Conservation (phyloP, 179 eudicot genomes). For the Corrigiola litoralis region DNA sequence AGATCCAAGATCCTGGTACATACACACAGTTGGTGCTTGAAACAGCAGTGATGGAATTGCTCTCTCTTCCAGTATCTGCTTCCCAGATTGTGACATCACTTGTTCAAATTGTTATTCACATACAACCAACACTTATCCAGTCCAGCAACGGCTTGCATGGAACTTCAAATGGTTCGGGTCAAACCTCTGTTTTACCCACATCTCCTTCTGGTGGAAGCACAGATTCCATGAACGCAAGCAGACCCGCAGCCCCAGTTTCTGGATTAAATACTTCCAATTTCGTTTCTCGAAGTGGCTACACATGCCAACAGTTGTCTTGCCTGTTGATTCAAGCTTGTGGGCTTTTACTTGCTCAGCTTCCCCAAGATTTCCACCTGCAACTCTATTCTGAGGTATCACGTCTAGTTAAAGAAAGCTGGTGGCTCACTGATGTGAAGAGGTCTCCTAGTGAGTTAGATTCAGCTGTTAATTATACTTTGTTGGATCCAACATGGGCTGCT, state of each 20-base stretch:
- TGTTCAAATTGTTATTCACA: constrained; percentile 78
- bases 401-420: constrained; percentile 87
- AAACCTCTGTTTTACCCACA: constrained; percentile 77
- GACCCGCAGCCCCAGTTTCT: constrained; percentile 55
- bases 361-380: constrained; percentile 81
- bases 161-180: constrained; percentile 47
- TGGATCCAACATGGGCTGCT: constrained; percentile 95
- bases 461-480: constrained; percentile 89
- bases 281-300: constrained; percentile 87
- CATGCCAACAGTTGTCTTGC: constrained; percentile 91
- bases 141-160: constrained; percentile 77
- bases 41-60: constrained; percentile 92
- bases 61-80: constrained; percentile 82
- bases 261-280: constrained; percentile 70
- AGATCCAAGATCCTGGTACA: constrained; percentile 96
- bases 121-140: constrained; percentile 89
- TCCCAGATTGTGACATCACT: constrained; percentile 77
- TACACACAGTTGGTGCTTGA: constrained; percentile 87
- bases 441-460: constrained; percentile 80
- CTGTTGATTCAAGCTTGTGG: constrained; percentile 98
- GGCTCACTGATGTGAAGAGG: constrained; percentile 80
- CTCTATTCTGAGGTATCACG: constrained; percentile 83
- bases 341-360: constrained; percentile 90
- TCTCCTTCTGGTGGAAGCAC: constrained; percentile 99
- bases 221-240: constrained; percentile 78